Base-by-base conservation (phyloP, 176 grass and related monocot species). In the Triticum monococcum region DNA sequence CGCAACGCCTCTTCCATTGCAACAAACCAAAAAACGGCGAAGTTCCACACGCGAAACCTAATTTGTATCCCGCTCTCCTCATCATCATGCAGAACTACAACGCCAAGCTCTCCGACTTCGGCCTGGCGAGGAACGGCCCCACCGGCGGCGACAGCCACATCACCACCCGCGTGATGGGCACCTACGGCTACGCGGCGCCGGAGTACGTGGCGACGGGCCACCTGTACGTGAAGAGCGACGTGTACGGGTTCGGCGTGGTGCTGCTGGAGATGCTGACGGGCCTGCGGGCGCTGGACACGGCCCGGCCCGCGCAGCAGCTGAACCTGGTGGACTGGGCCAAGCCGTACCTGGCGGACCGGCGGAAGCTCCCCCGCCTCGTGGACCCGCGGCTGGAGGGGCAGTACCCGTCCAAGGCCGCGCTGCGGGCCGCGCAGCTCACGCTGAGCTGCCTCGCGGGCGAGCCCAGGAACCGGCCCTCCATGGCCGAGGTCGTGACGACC, bases 201-300 rank as follows among this genome's bases (percentile, higher is more conserved):
- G 89, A 91, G 43, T 91, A 91, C 64, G 65, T 91, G 9, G 89
- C 89, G 9, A 91, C 89, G 52, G 89, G 92, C 14, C 92, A 84
- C 85, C 73, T 93, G 38, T 93, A 93, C 32, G 81, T 93, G 45
- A 91, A 91, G 78, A 93, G 92, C 50, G 92, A 93, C 63, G 92
- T 93, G 38, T 93, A 93, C 57, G 89, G 92, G 28, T 93, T 93
- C 32, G 92, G 92, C 52, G 92, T 93, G 56, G 89, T 93, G 64
- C 82, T 93, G 50, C 86, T 93, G 63, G 92, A 93, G 76, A 80
- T 93, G 37, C 40, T 93, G 32, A 88, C 89, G 10, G 89, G 92
- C 22, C 32, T 91, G 64, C 79, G 89, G 0, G 92, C 92, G 64
- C 86, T 86, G 0, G 92, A 93, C 48, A 71, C 82, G 25, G 18